Conservation (phyloP, 208 protist genomes). For the Perkinsela sp. region DNA sequence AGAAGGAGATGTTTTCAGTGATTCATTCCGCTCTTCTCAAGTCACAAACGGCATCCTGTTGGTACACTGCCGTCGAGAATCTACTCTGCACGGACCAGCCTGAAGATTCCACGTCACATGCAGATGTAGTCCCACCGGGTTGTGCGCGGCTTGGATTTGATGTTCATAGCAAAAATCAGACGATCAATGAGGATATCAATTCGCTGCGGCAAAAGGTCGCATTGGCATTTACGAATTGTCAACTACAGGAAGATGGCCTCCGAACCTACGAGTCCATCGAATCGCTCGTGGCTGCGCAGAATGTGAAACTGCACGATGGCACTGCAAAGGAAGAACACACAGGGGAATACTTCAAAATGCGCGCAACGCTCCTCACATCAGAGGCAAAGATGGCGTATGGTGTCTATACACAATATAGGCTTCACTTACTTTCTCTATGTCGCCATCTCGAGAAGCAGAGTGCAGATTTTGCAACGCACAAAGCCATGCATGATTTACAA, state of each 20-base stretch:
- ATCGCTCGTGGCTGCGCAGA: neutral
- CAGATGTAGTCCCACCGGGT: neutral
- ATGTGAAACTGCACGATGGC: neutral
- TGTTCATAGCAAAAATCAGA: neutral
- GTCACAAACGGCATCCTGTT: neutral
- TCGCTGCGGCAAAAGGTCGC: neutral
- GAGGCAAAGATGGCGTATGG: neutral
- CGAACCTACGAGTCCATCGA: neutral
- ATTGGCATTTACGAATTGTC: neutral
- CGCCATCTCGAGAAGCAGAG: neutral
- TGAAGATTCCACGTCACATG: neutral
- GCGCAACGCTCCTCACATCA: neutral
- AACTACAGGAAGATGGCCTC: neutral
- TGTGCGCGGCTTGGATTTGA: neutral
- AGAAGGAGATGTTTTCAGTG: no score
- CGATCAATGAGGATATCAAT: neutral
- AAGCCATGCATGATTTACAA: no score
- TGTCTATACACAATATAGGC: neutral
- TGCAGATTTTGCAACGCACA: no score
- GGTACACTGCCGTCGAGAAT: neutral
- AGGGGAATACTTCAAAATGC: no score
- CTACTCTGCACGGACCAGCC: neutral
- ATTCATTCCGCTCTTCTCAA: neutral
- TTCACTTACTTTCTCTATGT: neutral
- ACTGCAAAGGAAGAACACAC: neutral